phyloP scores from a whole-genome alignment of 2,329 filamentous ascomycete genomes.

The Knufia fluminis region DNA sequence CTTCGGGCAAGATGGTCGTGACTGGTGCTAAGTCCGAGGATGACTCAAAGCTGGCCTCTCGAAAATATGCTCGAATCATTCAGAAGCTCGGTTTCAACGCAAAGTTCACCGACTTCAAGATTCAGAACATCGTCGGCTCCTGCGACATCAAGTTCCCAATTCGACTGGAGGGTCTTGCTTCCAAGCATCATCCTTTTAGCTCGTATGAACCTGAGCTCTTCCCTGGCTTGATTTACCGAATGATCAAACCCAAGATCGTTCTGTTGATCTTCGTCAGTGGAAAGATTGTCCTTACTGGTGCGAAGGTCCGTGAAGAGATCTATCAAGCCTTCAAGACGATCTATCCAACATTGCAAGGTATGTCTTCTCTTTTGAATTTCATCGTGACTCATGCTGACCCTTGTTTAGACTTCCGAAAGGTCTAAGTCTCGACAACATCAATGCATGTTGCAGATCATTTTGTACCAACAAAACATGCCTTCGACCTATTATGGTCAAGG shows the following conservation, averaged over 20 bases:
- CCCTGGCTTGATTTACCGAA: slow-evolving; percentile 98
- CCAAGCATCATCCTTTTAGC: slow-evolving; percentile 97
- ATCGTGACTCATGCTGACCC: slow-evolving; percentile 21
- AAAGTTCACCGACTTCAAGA: slow-evolving; percentile 99
- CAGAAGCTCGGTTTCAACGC: slow-evolving; percentile 99
- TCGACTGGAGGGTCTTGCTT: slow-evolving; percentile 87
- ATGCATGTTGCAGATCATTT: slow-evolving; percentile 9
- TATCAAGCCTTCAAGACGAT: slow-evolving; percentile 96
- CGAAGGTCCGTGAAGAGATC: slow-evolving; percentile 96
- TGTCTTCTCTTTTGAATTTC: slow-evolving; percentile 23
- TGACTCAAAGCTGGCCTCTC: slow-evolving; percentile 89
- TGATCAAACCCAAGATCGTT: slow-evolving; percentile 99
- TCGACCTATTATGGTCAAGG: slow-evolving; percentile 10
- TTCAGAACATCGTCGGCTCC: slow-evolving; percentile 97
- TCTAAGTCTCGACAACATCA: slow-evolving; percentile 31
- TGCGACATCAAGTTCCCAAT: slow-evolving; percentile 99
- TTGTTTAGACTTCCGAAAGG: slow-evolving; percentile 53
- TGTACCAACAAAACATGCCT: slow-evolving; percentile 18
- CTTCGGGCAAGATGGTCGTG: slow-evolving; percentile 98
- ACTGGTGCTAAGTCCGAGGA: slow-evolving; percentile 97
- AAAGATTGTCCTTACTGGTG: slow-evolving; percentile 95
- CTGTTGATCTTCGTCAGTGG: slow-evolving; percentile 95
- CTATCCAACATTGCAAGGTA: slow-evolving; percentile 87
- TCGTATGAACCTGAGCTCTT: slow-evolving; percentile 98
- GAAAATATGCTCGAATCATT: slow-evolving; percentile 98